Base-by-base conservation (phyloP, 83 land plant species). In the Picea engelmannii region DNA sequence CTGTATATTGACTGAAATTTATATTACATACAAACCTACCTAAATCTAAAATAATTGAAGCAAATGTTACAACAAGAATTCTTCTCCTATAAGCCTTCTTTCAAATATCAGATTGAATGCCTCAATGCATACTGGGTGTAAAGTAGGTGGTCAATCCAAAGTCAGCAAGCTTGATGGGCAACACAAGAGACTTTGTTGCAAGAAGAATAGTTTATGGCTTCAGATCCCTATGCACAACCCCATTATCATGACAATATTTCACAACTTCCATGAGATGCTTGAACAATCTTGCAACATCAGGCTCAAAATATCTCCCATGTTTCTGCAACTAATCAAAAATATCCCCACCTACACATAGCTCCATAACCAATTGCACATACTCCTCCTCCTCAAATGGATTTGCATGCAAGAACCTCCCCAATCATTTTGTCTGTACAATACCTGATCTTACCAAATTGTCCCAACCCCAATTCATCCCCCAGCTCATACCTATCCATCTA, bases 81-180 rank as follows among this genome's bases (percentile, higher is more conserved):
- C 59, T 55, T 15, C 59, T 3, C 59, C 59, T 38, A 1, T 69
- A 69, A 38, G 21, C 47, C 74, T 25, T 20, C 20, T 69, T 38
- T 18, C 78, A 55, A 49, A 76, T 49, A 49, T 55, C 25, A 76
- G 61, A 55, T 11, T 58, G 64, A 76, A 76, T 5, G 61, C 3
- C 16, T 13, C 67, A 35, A 13, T n/a, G 16, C 69, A 66, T 82
- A 93, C 97, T 96, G 38, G 94, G 94, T 69, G 86, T 82, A 47
- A 95, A 88, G 64, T 94, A 94, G 17, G 94, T 90, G 1, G 97
- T 94, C 15, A 95, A 87, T 52, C 98, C 98, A 81, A 95, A 95
- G 66, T 95, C 98, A 4, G 95, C 95, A 67, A 92, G 79, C 83
- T 93, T 93, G 18, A 95, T 88, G 3, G 89, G 90, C 3, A 96